Evolutionary conservation across 345 rosid species (phyloP).

Genomic region (Diplotaxis tenuifolia): DNA sequence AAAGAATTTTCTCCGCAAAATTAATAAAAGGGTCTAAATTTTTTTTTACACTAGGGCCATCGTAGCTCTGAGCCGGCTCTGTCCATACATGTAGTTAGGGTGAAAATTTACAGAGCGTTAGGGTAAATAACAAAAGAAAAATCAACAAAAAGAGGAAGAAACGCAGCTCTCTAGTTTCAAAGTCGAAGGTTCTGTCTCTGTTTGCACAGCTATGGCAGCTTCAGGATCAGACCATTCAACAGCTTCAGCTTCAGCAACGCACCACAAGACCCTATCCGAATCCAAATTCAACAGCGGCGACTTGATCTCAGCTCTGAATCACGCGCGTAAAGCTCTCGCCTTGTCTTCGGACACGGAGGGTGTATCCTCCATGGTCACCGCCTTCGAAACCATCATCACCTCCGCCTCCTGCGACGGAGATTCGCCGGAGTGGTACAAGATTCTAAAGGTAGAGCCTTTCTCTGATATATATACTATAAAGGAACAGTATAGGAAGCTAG

Average conservation of each 20-base stretch:
- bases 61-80: no score
- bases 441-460: constrained; percentile 86
- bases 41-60: no score
- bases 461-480: constrained; percentile 63
- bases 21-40: no score
- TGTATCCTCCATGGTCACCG: constrained; percentile 58
- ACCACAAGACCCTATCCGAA: constrained; percentile 55
- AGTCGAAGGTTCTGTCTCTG: neutral
- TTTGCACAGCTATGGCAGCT: constrained; percentile 18
- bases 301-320: constrained; percentile 56
- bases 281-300: constrained; percentile 49
- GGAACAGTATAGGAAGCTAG: constrained; percentile 74
- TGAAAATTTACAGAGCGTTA: no score
- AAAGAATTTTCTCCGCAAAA: no score
- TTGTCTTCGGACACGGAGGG: constrained; percentile 58
- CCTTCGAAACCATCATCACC: constrained; percentile 54
- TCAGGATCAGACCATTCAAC: constrained; percentile 26
- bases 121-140: no score
- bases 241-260: no score
- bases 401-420: constrained; percentile 48
- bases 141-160: no score
- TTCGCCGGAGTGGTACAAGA: constrained; percentile 70
- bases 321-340: constrained; percentile 61
- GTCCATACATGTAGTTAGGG: no score
- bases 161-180: no score